phyloP scores from a whole-genome alignment of 805 yeast genomes.

The Kuraishia capsulata region DNA sequence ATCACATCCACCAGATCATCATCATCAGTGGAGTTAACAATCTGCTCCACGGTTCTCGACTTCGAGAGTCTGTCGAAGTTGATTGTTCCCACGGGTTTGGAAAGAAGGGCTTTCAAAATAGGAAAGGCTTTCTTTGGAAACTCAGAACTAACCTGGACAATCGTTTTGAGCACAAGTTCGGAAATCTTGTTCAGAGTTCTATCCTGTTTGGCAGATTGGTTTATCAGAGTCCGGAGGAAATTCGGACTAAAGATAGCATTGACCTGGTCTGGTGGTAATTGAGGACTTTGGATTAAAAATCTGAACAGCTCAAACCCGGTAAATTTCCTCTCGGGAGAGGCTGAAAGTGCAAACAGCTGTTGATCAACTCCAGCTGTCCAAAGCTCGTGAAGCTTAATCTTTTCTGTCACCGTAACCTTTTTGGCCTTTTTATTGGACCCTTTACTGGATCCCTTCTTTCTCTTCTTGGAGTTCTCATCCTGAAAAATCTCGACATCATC shows the following conservation, averaged over 20 bases:
- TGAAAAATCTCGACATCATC: conserved; percentile 10
- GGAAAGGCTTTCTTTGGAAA: conserved; percentile 25
- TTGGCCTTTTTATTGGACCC: conserved; percentile 13
- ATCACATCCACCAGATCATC: conserved; percentile 8
- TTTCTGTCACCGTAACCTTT: conserved; percentile 7
- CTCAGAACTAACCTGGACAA: conserved; percentile 27
- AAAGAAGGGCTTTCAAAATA: conserved; percentile 21
- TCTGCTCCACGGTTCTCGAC: conserved; percentile 48
- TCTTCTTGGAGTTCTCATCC: conserved; percentile 26
- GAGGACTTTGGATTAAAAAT: conserved; percentile 27
- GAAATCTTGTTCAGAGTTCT: conserved; percentile 65
- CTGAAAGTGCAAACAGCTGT: conserved; percentile 60
- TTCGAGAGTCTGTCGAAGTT: conserved; percentile 74
- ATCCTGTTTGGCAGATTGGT: conserved; percentile 62
- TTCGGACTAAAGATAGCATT: conserved; percentile 45
- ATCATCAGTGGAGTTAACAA: conserved; percentile 19
- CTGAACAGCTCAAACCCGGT: conserved; percentile 75
- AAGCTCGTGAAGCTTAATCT: conserved; percentile 47
- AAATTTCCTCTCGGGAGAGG: conserved; percentile 81
- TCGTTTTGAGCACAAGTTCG: conserved; percentile 33
- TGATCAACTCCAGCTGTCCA: conserved; percentile 80
- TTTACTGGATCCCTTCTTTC: conserved; percentile 22
- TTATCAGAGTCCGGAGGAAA: conserved; percentile 61
- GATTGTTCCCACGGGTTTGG: conserved; percentile 43
- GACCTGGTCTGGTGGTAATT: conserved; percentile 9